These are phyloP conservation scores for Penicillium sp. DNA, from an alignment of 2,329 filamentous ascomycete genomes.

Conservation along the genomic window DNA sequence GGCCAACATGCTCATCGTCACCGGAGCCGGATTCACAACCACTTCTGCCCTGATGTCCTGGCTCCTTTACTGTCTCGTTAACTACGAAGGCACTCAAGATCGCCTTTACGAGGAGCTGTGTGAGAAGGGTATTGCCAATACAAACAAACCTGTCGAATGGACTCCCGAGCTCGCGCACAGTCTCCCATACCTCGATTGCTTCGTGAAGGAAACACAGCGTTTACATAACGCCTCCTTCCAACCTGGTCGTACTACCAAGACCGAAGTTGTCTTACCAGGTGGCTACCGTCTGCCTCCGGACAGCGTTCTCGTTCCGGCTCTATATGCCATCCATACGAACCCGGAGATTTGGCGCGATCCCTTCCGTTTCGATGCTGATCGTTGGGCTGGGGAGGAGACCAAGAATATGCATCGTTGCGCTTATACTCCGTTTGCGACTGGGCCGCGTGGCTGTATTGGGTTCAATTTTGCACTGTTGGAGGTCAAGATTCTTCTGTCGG, in stretches of 20 bases:
- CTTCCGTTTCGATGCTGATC: constrained; percentile 58
- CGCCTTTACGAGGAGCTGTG: constrained; percentile 60
- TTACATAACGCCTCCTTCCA: constrained; percentile 64
- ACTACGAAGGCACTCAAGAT: constrained; percentile 59
- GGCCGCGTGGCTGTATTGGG: constrained; percentile 61
- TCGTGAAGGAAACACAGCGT: constrained; percentile 63
- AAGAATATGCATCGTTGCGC: constrained; percentile 53
- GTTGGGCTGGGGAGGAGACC: constrained; percentile 56
- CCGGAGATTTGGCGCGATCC: constrained; percentile 60
- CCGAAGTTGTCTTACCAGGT: constrained; percentile 60
- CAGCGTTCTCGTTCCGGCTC: constrained; percentile 55
- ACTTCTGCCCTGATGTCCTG: constrained; percentile 61
- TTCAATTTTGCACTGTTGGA: constrained; percentile 66
- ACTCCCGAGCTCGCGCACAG: constrained; percentile 51
- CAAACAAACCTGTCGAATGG: constrained; percentile 40
- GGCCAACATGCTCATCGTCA: constrained; percentile 51
- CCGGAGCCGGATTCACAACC: constrained; percentile 62
- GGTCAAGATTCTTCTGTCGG: constrained; percentile 57
- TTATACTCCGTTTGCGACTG: constrained; percentile 62
- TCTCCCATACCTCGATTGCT: constrained; percentile 46
- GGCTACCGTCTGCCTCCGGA: constrained; percentile 59
- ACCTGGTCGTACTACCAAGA: constrained; percentile 58
- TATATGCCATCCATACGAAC: constrained; percentile 53
- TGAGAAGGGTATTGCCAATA: constrained; percentile 48
- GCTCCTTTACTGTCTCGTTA: constrained; percentile 56